phyloP scores from a whole-genome alignment of 1,284 basidiomycete genomes.

The Takashimella tepidaria region DNA sequence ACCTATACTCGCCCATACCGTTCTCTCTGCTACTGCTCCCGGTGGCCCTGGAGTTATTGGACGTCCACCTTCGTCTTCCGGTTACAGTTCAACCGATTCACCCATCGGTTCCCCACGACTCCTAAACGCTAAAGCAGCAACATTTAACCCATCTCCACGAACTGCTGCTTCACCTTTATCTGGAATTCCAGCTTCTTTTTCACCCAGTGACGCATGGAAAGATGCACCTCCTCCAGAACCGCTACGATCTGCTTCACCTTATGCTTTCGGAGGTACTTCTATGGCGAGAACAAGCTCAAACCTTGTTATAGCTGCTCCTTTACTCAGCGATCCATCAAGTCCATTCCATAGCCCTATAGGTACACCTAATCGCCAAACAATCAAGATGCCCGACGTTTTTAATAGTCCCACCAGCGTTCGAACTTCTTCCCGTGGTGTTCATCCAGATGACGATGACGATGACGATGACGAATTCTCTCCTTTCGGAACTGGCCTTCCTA shows the following conservation, averaged over 20 bases:
- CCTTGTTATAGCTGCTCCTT: slow-evolving; percentile 78
- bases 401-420: slow-evolving; percentile 19
- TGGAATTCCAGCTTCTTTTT: slow-evolving; percentile 69
- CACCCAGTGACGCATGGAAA: slow-evolving; percentile 39
- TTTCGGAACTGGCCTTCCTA: slow-evolving; percentile 46
- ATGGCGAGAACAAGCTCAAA: slow-evolving; percentile 61
- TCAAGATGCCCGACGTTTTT: slow-evolving; percentile 39
- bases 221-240: slow-evolving; percentile 26
- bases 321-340: slow-evolving; percentile 64
- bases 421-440: slow-evolving; percentile 24
- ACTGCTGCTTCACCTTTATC: slow-evolving; percentile 69
- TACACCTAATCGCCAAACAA: slow-evolving; percentile 31
- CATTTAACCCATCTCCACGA: slow-evolving; percentile 54
- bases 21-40: slow-evolving; percentile 13
- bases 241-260: slow-evolving; percentile 37
- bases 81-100: slow-evolving; percentile 53
- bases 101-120: slow-evolving; percentile 54
- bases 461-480: slow-evolving; percentile 56
- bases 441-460: slow-evolving; percentile 48
- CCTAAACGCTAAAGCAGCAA: slow-evolving; percentile 62
- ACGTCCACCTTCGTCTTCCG: slow-evolving; percentile 59
- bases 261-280: slow-evolving; percentile 52
- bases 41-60: slow-evolving; percentile 51
- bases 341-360: slow-evolving; percentile 51
- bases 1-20: slow-evolving; percentile 2